Base-by-base conservation (phyloP, 495 filamentous ascomycete species). In the Xanthoparmelia taractica region DNA sequence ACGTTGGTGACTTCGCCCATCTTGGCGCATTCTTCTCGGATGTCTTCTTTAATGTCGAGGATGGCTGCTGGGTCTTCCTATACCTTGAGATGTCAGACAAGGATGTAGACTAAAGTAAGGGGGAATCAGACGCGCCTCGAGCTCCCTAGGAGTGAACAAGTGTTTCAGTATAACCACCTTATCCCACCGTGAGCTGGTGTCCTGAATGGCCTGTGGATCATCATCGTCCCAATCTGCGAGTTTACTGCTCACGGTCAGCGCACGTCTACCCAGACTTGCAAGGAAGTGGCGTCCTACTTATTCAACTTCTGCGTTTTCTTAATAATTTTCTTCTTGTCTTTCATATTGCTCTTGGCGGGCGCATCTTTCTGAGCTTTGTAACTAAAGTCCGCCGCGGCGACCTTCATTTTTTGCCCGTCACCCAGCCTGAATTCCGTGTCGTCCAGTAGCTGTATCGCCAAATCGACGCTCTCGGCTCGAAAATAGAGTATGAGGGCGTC, bases 401-500 rank as follows among this genome's bases (percentile, higher is more conserved):
- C 91, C 37, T 81, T 83, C 83, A 97, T 96, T 40, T 80, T 84
- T 2, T 58, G 66, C 12, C 66, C 66, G 2, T 65, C 45, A 10
- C 66, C 66, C 11, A 67, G 17, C 36, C 66, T 58, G 70, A 97
- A 91, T 57, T 92, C 83, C 8, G 88, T 87, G 67, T 96, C 95
- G 73, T 99, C 93, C 18, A 95, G 83, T 79, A 97, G 84, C 75
- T 90, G 85, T 64, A 96, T 90, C 8, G 95, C 95, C 67, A 96
- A 83, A 23, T 87, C 78, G 67, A 99, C 92, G 29, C 87, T 91
- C 73, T 96, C 90, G 0, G 91, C 86, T 62, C 92, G 89, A 80
- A 96, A 96, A 76, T 91, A 99, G 40, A 97, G 89, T 38, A 99
- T 79, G 18, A 97, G 80, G 10, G 89, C 91, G 70, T 97, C 92